These are phyloP conservation scores for Tulasnella sp. DNA, from an alignment of 768 basidiomycete species.

Conservation along the genomic window DNA sequence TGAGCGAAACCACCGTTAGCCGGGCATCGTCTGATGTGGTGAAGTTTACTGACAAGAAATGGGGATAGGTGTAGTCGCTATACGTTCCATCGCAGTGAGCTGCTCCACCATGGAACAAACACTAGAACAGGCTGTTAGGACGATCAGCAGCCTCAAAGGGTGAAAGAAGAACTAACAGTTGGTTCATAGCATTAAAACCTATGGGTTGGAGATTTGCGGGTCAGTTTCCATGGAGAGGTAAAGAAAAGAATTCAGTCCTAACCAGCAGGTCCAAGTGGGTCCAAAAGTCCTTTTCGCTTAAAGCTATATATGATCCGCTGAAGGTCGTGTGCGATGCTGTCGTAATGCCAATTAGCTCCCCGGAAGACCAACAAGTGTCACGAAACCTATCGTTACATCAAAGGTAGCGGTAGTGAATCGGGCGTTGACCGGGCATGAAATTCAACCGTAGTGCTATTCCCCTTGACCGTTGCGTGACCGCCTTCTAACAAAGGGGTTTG, in stretches of 20 bases:
- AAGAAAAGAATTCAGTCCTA: slow-evolving; percentile 37
- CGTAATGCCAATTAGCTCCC: no score
- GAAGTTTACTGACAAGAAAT: slow-evolving; percentile 48
- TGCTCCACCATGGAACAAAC: slow-evolving; percentile 78
- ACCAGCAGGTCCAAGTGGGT: slow-evolving; percentile 86
- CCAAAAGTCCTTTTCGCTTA: slow-evolving; percentile 71
- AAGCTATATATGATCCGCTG: slow-evolving; percentile 62
- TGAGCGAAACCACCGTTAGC: slow-evolving; percentile 35
- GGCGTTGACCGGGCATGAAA: slow-evolving; percentile 23
- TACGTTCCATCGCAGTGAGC: slow-evolving; percentile 73
- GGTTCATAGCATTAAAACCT: neutral
- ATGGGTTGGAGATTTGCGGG: neutral
- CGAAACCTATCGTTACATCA: slow-evolving; percentile 41
- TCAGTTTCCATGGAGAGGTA: neutral
- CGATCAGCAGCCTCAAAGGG: slow-evolving; percentile 57
- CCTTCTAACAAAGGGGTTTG: neutral
- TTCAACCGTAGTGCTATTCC: slow-evolving; percentile 38
- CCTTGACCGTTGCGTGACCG: slow-evolving; percentile 33
- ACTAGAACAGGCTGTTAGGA: slow-evolving; percentile 62
- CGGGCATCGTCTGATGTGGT: neutral
- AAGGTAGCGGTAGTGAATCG: slow-evolving; percentile 69
- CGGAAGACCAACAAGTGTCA: neutral
- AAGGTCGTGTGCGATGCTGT: slow-evolving; percentile 76
- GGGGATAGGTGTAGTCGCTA: slow-evolving; percentile 81
- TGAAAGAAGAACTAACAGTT: neutral